Evolutionary conservation across 2,329 filamentous ascomycete species (phyloP).

Genomic region (Rhynchosporium secalis): DNA sequence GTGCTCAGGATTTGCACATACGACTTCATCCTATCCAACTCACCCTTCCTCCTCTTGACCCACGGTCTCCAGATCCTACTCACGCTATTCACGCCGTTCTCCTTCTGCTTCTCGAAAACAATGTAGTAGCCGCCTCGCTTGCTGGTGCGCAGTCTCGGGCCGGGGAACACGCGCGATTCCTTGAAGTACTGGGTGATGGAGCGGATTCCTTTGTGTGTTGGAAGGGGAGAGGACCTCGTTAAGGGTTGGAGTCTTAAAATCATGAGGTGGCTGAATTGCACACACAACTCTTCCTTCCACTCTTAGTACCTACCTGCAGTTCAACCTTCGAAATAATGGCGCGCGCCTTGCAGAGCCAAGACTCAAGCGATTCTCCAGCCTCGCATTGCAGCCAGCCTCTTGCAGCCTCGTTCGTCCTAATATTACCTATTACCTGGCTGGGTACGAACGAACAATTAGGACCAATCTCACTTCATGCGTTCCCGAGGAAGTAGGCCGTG

Average conservation of each 20-base stretch:
- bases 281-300: not conserved
- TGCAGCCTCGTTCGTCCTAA: not conserved
- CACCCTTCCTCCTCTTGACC: not conserved
- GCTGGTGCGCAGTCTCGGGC: conserved; percentile 9
- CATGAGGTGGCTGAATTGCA: not conserved
- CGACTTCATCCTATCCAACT: conserved; percentile 61
- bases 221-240: not conserved
- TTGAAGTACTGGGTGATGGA: not conserved
- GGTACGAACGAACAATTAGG: too few species aligned
- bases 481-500: too few species aligned
- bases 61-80: not conserved
- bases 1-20: conserved; percentile 74
- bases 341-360: conserved; percentile 16
- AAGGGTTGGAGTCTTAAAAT: conserved; percentile 1
- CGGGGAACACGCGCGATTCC: conserved; percentile 18
- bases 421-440: too few species aligned
- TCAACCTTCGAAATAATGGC: not conserved
- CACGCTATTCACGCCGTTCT: conserved; percentile 14
- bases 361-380: conserved; percentile 5
- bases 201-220: not conserved
- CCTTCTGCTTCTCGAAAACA: conserved; percentile 15
- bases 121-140: conserved; percentile 16
- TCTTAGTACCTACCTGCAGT: not conserved
- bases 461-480: too few species aligned
- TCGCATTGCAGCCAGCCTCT: not conserved